A percentile compares a stretch with the other conserved stretches of the same genome.
phyloP scores from a whole-genome alignment of 2,329 filamentous ascomycete genomes.

The Aureobasidium pullulans region DNA sequence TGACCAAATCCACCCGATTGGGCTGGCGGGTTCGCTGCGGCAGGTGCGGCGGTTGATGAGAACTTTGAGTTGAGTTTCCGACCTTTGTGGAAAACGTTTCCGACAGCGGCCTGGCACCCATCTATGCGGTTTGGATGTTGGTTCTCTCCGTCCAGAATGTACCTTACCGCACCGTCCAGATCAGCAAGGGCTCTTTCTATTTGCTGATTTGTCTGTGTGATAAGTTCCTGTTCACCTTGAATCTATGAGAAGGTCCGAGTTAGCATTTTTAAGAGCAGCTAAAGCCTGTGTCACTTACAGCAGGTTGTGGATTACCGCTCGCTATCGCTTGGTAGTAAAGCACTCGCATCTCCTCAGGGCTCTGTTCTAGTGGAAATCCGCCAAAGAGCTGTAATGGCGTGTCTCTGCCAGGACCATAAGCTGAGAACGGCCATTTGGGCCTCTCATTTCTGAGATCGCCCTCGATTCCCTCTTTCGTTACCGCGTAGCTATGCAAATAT shows the following conservation, averaged over 20 bases:
- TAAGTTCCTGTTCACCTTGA: conserved; percentile 53
- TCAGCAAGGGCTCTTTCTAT: conserved; percentile 65
- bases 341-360: conserved; percentile 77
- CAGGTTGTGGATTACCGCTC: conserved; percentile 51
- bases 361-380: conserved; percentile 70
- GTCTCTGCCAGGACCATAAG: conserved; percentile 71
- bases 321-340: conserved; percentile 59
- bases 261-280: background rate
- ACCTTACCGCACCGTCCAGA: conserved; percentile 63
- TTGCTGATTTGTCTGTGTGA: conserved; percentile 59
- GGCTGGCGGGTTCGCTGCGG: background rate
- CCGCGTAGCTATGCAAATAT: conserved; percentile 37
- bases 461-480: conserved; percentile 55
- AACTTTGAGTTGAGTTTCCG: conserved; percentile 21
- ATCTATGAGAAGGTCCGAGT: conserved; percentile 26
- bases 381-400: conserved; percentile 79
- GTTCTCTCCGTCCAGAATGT: conserved; percentile 57
- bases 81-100: conserved; percentile 5
- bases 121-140: conserved; percentile 71
- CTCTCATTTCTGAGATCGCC: conserved; percentile 62
- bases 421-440: conserved; percentile 79
- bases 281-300: conserved; percentile 32
- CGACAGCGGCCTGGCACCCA: conserved; percentile 41
- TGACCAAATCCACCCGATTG: conserved; percentile 16
- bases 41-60: conserved; percentile 14